Evolutionary conservation across 805 yeast species (phyloP).

Genomic region (Metschnikowia lachancei): DNA sequence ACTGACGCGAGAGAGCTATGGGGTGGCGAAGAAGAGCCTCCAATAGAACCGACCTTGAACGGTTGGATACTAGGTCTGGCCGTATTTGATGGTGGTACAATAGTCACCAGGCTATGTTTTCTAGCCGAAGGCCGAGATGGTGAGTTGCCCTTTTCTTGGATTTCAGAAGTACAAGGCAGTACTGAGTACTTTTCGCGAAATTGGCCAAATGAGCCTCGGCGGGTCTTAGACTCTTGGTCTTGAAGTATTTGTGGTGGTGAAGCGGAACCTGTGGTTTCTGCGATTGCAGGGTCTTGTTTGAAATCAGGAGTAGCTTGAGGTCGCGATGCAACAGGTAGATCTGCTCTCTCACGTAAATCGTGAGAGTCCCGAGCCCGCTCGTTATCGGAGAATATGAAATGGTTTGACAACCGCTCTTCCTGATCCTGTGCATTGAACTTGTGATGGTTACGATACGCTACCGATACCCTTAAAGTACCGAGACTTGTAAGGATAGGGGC

Average conservation of each 20-base stretch:
- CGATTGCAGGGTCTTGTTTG: neutral
- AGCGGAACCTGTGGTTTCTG: neutral
- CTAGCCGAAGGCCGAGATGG: neutral
- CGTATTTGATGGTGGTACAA: neutral
- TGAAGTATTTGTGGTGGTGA: slow-evolving; percentile 1
- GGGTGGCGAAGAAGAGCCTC: slow-evolving; percentile 41
- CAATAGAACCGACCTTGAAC: slow-evolving; percentile 61
- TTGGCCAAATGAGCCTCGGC: slow-evolving; percentile 14
- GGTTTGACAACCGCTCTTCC: slow-evolving; percentile 60
- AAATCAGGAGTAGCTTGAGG: neutral
- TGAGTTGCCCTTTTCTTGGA: slow-evolving; percentile 11
- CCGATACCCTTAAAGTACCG: slow-evolving; percentile 73
- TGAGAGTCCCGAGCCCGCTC: slow-evolving; percentile 8
- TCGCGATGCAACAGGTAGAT: neutral
- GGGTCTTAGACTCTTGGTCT: slow-evolving; percentile 1
- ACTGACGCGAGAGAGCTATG: slow-evolving; percentile 14
- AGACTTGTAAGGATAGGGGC: slow-evolving; percentile 70
- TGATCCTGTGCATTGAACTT: slow-evolving; percentile 65
- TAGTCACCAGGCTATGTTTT: slow-evolving; percentile 4
- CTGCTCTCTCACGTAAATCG: neutral
- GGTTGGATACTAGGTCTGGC: slow-evolving; percentile 47
- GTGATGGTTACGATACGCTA: slow-evolving; percentile 72
- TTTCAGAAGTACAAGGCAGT: slow-evolving; percentile 20
- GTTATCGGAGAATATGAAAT: slow-evolving; percentile 49
- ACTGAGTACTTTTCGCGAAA: slow-evolving; percentile 16